These are phyloP conservation scores for Venturia nashicola DNA, from an alignment of 2,329 filamentous ascomycete species.

Conservation along the genomic window DNA sequence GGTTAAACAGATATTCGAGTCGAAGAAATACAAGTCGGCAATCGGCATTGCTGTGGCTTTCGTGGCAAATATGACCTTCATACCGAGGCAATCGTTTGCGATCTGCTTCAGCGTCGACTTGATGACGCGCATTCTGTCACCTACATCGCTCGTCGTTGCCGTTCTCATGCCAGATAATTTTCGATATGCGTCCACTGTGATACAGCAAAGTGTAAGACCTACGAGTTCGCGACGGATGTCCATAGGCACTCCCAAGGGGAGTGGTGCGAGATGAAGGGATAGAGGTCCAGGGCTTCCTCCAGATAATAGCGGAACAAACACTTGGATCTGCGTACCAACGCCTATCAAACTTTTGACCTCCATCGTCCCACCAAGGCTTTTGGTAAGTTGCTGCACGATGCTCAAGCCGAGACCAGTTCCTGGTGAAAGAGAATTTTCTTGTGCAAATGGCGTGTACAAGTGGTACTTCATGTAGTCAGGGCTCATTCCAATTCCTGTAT, in stretches of 20 bases:
- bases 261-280: neutral
- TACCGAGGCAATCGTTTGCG: neutral
- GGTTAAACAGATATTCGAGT: neutral
- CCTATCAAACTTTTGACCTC: conserved; percentile 8
- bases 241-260: neutral
- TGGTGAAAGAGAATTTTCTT: conserved; percentile 9
- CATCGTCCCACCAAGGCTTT: conserved; percentile 5
- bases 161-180: neutral
- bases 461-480: conserved; percentile 9
- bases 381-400: conserved; percentile 9
- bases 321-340: neutral
- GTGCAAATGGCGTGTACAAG: conserved; percentile 10
- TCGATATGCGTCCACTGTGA: neutral
- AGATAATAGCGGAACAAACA: neutral
- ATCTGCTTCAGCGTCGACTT: neutral
- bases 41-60: neutral
- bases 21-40: conserved; percentile 8
- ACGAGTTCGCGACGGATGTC: neutral
- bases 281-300: neutral
- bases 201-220: neutral
- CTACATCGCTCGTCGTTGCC: neutral
- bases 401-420: conserved; percentile 10
- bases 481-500: conserved; percentile 11
- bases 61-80: neutral
- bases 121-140: neutral